Evolutionary conservation across 495 filamentous ascomycete genomes (phyloP), one percentile per base, ranked within the genome.

Genomic region (Aspergillus saccharolyticus): DNA sequence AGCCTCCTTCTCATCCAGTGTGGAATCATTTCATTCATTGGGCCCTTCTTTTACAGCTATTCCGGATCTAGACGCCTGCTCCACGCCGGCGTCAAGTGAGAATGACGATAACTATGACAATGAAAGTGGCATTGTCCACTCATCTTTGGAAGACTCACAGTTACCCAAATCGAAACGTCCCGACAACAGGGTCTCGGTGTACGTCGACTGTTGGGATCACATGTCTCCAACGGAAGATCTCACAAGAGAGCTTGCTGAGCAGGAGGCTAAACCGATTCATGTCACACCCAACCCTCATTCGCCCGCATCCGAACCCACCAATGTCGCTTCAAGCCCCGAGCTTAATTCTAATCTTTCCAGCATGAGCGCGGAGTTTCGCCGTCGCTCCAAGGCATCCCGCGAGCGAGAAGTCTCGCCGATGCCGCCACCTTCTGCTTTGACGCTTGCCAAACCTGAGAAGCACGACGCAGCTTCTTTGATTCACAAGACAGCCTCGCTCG

Each of bases 401-500:
- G 72, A 80, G 59, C 81, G 84, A 22, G 79, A 81, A 39, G 74
- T 87, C n/a, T 90, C 89, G 5, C 88, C 89, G 0, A 77, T 91
- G 58, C 87, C 87, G 10, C 74, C 85, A 2, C 73, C 83, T 7
- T 85, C 85, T 2, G 83, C 87, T 49, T 72, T 91, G 17, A 84
- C 86, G 62, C 74, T 63, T 12, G 33, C 61, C 16, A 60, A 77
- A 25, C 80, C 85, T 0, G 55, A 46, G 57, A 68, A 81, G 51
- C 78, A 83, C 33, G 76, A 91, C 21, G 84, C 89, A 1, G 74
- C 81, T 10, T 81, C 83, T 0, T 79, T 96, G 21, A 75, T 95
- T 17, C 81, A 86, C 24, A 90, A 88, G 70, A 90, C 89, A 0
- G 85, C 83, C 65, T 82, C 88, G 18, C 76, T 94, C 4, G 75